These are phyloP conservation scores for Pythium apleroticum DNA, from an alignment of 352 stramenopile species.

Conservation along the genomic window DNA sequence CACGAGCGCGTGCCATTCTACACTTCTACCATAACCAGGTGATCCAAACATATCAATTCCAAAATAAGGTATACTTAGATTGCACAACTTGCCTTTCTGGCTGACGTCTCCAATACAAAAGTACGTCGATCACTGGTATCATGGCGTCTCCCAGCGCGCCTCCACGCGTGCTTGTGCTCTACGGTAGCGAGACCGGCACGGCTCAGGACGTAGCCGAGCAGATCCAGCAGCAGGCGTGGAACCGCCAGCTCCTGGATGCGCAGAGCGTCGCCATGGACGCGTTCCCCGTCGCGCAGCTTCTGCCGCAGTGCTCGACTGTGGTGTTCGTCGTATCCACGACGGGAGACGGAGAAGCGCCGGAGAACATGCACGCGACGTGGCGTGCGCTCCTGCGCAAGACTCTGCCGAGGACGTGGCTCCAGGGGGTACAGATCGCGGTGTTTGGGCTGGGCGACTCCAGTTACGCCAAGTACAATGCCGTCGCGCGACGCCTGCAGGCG, in stretches of 20 bases:
- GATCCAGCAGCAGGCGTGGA: conserved; percentile 64
- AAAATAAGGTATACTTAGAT: background rate
- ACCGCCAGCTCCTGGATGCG: conserved; percentile 56
- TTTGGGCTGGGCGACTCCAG: conserved; percentile 92
- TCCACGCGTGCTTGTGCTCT: conserved; percentile 82
- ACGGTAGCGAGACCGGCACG: conserved; percentile 89
- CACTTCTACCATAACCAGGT: background rate
- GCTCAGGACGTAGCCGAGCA: conserved; percentile 86
- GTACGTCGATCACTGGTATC: background rate
- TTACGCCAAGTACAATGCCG: conserved; percentile 93
- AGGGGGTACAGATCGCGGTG: conserved; percentile 72
- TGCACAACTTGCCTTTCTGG: background rate
- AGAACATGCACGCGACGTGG: conserved; percentile 90
- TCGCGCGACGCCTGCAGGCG: conserved; percentile 80
- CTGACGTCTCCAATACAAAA: background rate
- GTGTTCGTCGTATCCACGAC: conserved; percentile 92
- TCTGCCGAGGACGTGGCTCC: conserved; percentile 66
- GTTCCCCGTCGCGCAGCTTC: conserved; percentile 51
- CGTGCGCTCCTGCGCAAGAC: conserved; percentile 85
- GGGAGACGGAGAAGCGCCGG: conserved; percentile 89
- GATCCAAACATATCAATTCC: background rate
- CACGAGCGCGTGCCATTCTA: background rate
- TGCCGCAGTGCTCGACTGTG: conserved; percentile 57
- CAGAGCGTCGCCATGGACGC: conserved; percentile 64
- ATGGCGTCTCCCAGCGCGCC: background rate